Base-by-base conservation (phyloP, 495 filamentous ascomycete genomes). In the Penicillium macrosclerotiorum region DNA sequence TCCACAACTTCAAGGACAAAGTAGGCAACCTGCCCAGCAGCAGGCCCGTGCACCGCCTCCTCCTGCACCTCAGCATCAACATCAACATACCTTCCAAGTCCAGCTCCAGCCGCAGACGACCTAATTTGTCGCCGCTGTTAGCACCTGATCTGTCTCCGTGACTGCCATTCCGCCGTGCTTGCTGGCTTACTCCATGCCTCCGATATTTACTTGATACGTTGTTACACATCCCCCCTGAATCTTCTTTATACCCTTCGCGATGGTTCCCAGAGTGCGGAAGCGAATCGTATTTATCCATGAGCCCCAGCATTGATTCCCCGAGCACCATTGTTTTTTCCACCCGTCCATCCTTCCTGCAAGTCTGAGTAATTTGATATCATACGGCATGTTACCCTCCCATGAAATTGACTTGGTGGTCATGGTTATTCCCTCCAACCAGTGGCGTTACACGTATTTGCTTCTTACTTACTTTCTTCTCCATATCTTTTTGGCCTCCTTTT, bases 1-100 rank as follows among this genome's bases (percentile, higher is more conserved):
- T 26, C 24, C 19, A 17, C 38, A 42, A 14, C 39, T 40, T 45
- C 17, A 20, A 19, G 42, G 22, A 5, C 42, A 37, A 23, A 34
- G n/a, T 25, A n/a, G 43, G 20, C 14, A 39, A 20, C 48, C 47
- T 14, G 38, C 51, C 8, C 56, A 44, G 1, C 45, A 47, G 22
- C 47, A 50, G 11, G 39, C 29, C 13, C 48, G 51, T 31, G 48
- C 49, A 8, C 55, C 55, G 17, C 55, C 55, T 3, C 38, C 49
- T 1, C 59, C 59, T 20, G 53, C 59, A 18, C 59, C 59, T 1
- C 60, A 64, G 24, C 54, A 59, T 45, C 56, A 63, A 20, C 56
- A 63, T 17, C 59, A 63, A 27, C 59, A 63, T 33, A 60, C 56
- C 5, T 63, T 63, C 50, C 59, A 63, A 22, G 44, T 63, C 14